Percentiles rank a stretch among this genome's conserved stretches.
These are phyloP conservation scores for Rhizopogon vulgaris DNA, from an alignment of 768 basidiomycete genomes.

Conservation along the genomic window DNA sequence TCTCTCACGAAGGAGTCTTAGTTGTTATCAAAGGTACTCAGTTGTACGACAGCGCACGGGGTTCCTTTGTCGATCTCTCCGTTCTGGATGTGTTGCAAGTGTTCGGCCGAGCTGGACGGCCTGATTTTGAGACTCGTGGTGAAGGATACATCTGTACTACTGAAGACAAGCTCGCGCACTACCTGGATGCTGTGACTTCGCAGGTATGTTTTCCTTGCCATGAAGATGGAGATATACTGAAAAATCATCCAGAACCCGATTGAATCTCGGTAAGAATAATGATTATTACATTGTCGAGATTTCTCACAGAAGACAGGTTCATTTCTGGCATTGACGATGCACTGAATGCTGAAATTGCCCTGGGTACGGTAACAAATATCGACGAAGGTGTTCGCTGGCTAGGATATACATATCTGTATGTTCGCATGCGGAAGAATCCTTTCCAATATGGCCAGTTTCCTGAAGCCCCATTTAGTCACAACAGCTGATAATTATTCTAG, in stretches of 20 bases:
- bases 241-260: conserved; percentile 67
- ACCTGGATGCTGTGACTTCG: conserved; percentile 80
- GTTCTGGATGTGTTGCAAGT: conserved; percentile 96
- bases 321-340: conserved; percentile 80
- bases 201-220: conserved; percentile 45
- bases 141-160: conserved; percentile 97
- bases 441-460: conserved; percentile 64
- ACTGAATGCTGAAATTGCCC: conserved; percentile 90
- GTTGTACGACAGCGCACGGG: conserved; percentile 86
- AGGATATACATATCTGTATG: conserved; percentile 94
- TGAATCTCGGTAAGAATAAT: conserved; percentile 74
- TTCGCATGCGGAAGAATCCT: conserved; percentile 91
- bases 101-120: conserved; percentile 92
- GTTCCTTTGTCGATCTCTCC: conserved; percentile 87
- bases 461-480: not conserved
- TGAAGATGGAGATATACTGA: not conserved
- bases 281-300: not conserved
- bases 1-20: conserved; percentile 21
- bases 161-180: conserved; percentile 87
- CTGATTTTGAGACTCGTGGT: conserved; percentile 84
- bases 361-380: conserved; percentile 88
- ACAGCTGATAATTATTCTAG: conserved; percentile 32
- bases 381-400: conserved; percentile 90
- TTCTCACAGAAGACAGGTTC: conserved; percentile 43
- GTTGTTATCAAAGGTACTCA: conserved; percentile 98